These are phyloP conservation scores for Typha latifolia DNA, from an alignment of 176 grass and related monocot species.

Conservation along the genomic window DNA sequence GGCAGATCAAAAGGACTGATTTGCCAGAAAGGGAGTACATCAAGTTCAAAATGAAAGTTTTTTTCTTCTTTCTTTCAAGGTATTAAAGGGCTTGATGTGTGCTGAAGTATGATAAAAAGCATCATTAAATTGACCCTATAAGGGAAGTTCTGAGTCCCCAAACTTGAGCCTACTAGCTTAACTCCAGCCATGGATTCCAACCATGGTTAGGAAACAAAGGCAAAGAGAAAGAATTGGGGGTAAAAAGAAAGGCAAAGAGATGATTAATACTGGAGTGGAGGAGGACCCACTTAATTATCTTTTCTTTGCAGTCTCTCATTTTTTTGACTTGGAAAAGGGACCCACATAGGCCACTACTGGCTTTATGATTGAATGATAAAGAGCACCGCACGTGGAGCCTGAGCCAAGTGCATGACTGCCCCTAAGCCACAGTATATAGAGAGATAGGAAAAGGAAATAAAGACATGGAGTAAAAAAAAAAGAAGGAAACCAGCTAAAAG, in stretches of 20 bases:
- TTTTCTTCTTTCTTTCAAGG: background rate
- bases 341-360: constrained; percentile 34
- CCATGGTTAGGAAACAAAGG: constrained; percentile 8
- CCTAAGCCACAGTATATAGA: background rate
- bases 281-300: background rate
- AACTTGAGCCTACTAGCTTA: too few species aligned
- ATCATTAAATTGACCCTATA: background rate
- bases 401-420: constrained; percentile 5
- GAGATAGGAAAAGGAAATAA: background rate
- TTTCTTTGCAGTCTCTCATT: background rate
- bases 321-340: constrained; percentile 34
- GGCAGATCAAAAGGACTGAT: background rate
- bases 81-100: constrained; percentile 1
- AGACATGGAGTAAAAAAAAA: too few species aligned
- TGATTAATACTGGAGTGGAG: constrained; percentile 14
- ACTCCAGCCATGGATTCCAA: background rate
- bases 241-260: constrained; percentile 5
- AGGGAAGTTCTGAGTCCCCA: too few species aligned
- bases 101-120: background rate
- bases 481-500: too few species aligned
- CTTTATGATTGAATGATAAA: constrained; percentile 82
- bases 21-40: background rate
- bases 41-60: background rate
- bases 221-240: background rate
- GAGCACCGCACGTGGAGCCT: constrained; percentile 93